Percentiles rank a stretch among this genome's conserved stretches.
phyloP scores from a whole-genome alignment of 805 yeast genomes.

The Groenewaldozyma salmanticensis region DNA sequence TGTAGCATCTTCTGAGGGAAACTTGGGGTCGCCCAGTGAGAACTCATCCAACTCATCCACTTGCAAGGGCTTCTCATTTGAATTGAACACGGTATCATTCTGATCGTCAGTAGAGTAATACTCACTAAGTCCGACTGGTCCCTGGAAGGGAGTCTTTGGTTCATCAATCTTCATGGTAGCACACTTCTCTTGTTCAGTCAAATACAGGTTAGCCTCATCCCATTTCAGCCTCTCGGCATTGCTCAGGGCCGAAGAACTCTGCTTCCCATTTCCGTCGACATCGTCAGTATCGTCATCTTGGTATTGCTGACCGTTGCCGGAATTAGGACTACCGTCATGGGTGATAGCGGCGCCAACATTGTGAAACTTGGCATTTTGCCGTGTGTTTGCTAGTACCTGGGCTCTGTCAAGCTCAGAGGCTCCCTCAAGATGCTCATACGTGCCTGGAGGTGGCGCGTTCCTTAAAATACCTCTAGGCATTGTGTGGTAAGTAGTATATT shows the following conservation, averaged over 20 bases:
- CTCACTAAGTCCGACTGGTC: constrained; percentile 66
- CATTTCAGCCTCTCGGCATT: constrained; percentile 41
- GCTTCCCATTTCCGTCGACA: constrained; percentile 14
- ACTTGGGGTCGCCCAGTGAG: constrained; percentile 25
- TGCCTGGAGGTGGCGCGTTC: constrained; percentile 17
- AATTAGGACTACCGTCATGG: not conserved
- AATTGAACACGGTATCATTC: constrained; percentile 39
- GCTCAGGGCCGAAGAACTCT: not conserved
- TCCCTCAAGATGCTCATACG: constrained; percentile 4
- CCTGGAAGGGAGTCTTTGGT: constrained; percentile 93
- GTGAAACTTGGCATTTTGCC: constrained; percentile 47
- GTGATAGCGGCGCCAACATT: constrained; percentile 15
- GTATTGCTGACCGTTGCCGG: constrained; percentile 15
- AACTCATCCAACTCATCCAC: constrained; percentile 20
- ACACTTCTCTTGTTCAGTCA: constrained; percentile 63
- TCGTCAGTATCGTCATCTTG: constrained; percentile 11
- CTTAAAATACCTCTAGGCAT: constrained; percentile 15
- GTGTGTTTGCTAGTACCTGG: constrained; percentile 72
- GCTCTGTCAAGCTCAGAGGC: constrained; percentile 34
- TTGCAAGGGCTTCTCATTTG: constrained; percentile 34
- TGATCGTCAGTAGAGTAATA: constrained; percentile 67
- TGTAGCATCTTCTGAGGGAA: constrained; percentile 14
- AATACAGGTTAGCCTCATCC: constrained; percentile 71
- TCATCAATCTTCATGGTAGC: constrained; percentile 82
- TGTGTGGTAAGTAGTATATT: not conserved